Conservation (phyloP, 768 basidiomycete genomes). For the Lactarius indigo region DNA sequence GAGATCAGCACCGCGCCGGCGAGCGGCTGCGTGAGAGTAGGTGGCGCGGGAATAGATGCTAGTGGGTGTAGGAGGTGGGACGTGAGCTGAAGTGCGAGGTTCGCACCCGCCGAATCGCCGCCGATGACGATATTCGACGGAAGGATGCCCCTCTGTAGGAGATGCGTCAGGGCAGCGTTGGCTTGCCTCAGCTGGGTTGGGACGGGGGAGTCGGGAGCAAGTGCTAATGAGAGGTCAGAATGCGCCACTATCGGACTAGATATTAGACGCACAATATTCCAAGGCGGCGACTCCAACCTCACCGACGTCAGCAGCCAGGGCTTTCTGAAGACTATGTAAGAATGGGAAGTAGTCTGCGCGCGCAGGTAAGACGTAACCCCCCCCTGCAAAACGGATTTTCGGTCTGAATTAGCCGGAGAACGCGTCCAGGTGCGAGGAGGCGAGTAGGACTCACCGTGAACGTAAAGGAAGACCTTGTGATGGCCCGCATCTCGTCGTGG, state of each 20-base stretch:
- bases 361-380: neutral
- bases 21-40: slow-evolving; percentile 1
- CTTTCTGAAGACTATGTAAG: neutral
- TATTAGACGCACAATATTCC: slow-evolving; percentile 9
- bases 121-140: slow-evolving; percentile 24
- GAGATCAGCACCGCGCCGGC: slow-evolving; percentile 6
- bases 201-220: slow-evolving; percentile 14
- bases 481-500: slow-evolving; percentile 8
- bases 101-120: slow-evolving; percentile 28
- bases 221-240: neutral
- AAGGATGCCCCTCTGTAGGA: slow-evolving; percentile 24
- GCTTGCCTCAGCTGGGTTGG: slow-evolving; percentile 27
- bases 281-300: slow-evolving; percentile 5
- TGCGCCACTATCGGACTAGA: neutral
- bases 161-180: slow-evolving; percentile 16
- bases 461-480: slow-evolving; percentile 3
- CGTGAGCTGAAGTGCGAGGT: slow-evolving; percentile 25
- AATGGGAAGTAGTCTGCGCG: neutral
- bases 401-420: neutral
- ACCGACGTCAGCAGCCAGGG: neutral
- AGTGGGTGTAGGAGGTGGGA: slow-evolving; percentile 25
- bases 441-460: neutral
- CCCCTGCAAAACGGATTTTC: neutral
- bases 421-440: no score
- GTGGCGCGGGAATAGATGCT: slow-evolving; percentile 10